Conservation (phyloP, 2,329 filamentous ascomycete genomes). For the Trichoderma gracile region DNA sequence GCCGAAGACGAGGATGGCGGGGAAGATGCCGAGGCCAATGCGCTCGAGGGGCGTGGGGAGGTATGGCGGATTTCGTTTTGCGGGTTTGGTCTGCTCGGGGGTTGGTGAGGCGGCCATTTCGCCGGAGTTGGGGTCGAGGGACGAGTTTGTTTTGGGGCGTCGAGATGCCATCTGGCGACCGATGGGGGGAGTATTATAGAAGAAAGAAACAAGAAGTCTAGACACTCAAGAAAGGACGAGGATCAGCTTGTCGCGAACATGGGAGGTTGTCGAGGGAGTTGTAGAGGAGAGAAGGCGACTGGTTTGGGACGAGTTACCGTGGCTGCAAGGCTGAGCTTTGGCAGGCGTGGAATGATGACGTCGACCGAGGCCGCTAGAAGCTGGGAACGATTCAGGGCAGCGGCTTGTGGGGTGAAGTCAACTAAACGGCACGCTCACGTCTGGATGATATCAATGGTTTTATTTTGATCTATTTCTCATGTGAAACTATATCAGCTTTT, state of each 20-base stretch:
- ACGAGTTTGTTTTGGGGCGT: neutral
- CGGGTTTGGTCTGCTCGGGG: slow-evolving; percentile 28
- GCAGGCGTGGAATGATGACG: slow-evolving; percentile 14
- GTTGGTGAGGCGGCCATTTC: slow-evolving; percentile 9
- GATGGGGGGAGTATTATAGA: neutral
- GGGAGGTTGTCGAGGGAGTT: neutral
- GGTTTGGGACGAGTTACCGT: neutral
- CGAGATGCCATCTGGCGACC: slow-evolving; percentile 9
- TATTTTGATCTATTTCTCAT: no score
- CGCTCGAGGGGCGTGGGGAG: slow-evolving; percentile 70
- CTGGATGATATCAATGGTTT: slow-evolving; percentile 1
- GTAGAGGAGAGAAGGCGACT: neutral
- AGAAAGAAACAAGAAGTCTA: neutral
- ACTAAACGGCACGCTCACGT: neutral
- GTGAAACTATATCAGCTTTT: neutral
- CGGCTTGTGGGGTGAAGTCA: neutral
- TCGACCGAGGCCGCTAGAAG: slow-evolving; percentile 13
- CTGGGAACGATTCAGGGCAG: slow-evolving; percentile 1
- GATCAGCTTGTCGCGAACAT: slow-evolving; percentile 1
- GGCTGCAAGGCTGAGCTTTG: slow-evolving; percentile 7
- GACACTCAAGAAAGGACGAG: neutral
- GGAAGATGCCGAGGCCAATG: slow-evolving; percentile 69
- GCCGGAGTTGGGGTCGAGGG: slow-evolving; percentile 13
- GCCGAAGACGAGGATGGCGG: slow-evolving; percentile 74
- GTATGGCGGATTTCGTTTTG: slow-evolving; percentile 55